Evolutionary conservation across 2,329 filamentous ascomycete genomes (phyloP).

Genomic region (Fusarium virguliforme): DNA sequence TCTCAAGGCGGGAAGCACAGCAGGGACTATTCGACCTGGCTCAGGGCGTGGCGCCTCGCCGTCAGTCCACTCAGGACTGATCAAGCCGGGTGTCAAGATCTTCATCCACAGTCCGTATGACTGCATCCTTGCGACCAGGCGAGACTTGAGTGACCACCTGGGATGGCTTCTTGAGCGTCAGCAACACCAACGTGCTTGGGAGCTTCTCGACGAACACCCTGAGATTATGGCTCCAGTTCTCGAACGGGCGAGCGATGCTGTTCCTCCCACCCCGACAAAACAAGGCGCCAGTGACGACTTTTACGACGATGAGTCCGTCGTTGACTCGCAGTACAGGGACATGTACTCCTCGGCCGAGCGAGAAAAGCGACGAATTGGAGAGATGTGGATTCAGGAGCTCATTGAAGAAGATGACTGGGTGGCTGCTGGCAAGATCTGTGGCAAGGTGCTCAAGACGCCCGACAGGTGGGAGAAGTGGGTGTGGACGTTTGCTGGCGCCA

Average conservation of each 20-base stretch:
- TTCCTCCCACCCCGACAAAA: conserved; percentile 61
- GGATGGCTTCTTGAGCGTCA: conserved; percentile 87
- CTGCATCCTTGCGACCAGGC: conserved; percentile 91
- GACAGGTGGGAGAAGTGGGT: conserved; percentile 96
- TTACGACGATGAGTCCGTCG: conserved; percentile 76
- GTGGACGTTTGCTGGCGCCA: conserved; percentile 88
- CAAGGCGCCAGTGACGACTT: conserved; percentile 72
- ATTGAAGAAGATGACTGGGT: conserved; percentile 82
- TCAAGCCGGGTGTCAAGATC: conserved; percentile 77
- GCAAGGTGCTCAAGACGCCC: conserved; percentile 84
- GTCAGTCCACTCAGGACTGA: conserved; percentile 68
- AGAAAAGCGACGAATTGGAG: conserved; percentile 92
- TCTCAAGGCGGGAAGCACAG: conserved; percentile 59
- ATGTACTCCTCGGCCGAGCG: conserved; percentile 80
- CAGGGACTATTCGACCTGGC: conserved; percentile 52
- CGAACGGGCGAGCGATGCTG: conserved; percentile 60
- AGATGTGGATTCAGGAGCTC: conserved; percentile 92
- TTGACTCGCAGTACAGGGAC: conserved; percentile 72
- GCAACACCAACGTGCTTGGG: conserved; percentile 89
- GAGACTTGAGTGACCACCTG: conserved; percentile 89
- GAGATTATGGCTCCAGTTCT: conserved; percentile 71
- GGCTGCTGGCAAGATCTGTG: conserved; percentile 84
- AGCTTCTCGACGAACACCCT: conserved; percentile 89
- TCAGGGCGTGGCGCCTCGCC: conserved; percentile 49
- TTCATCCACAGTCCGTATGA: conserved; percentile 98